Percentiles rank a stretch among this genome's conserved stretches.
Conservation (phyloP, 2,329 filamentous ascomycete species). For the Ophiosphaerella korrae region DNA sequence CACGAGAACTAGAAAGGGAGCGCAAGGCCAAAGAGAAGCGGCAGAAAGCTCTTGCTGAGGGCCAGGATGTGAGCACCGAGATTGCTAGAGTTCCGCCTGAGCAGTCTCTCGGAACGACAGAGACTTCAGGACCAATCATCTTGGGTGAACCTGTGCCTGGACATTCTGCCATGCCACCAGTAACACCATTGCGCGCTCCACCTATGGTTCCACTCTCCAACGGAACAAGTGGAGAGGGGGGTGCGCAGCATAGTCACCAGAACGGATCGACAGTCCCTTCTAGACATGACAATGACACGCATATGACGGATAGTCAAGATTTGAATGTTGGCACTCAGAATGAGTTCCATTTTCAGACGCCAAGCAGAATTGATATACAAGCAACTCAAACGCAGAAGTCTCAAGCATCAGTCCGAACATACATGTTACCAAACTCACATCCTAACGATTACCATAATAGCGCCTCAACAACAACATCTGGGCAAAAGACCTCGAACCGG, state of each 20-base stretch:
- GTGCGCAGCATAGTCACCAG: conserved; percentile 38
- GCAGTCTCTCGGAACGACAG: conserved; percentile 50
- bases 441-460: conserved; percentile 75
- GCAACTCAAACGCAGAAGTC: conserved; percentile 62
- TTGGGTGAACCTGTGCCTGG: conserved; percentile 70
- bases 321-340: conserved; percentile 38
- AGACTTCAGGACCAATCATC: conserved; percentile 53
- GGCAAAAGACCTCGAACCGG: conserved; percentile 79
- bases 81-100: conserved; percentile 48
- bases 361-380: conserved; percentile 35
- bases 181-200: conserved; percentile 43
- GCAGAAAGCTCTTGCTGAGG: conserved; percentile 43
- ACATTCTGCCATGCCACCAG: conserved; percentile 49
- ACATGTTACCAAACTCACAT: conserved; percentile 63
- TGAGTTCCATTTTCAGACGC: conserved; percentile 41
- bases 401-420: conserved; percentile 66
- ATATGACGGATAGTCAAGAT: conserved; percentile 53
- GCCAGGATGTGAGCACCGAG: conserved; percentile 49
- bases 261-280: conserved; percentile 52
- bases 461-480: conserved; percentile 82
- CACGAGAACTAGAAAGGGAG: conserved; percentile 66
- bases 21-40: conserved; percentile 65
- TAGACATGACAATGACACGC: conserved; percentile 48
- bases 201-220: conserved; percentile 64
- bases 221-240: conserved; percentile 52